These are phyloP conservation scores for Pichia inconspicua DNA, from an alignment of 1,139 yeast genomes.

Conservation along the genomic window DNA sequence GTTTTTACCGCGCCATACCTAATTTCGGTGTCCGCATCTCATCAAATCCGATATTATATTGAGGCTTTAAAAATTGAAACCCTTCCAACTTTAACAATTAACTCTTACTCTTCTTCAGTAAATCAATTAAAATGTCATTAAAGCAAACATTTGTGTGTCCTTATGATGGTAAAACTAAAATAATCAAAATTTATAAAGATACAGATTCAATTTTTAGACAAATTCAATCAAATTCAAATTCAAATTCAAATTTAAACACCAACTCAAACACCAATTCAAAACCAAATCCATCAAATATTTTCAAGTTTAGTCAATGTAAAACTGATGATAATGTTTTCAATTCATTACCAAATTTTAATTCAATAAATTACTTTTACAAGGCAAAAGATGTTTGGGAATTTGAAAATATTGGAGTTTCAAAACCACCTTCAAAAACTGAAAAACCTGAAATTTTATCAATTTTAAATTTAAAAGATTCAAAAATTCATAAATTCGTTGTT, in stretches of 20 bases:
- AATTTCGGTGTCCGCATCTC: too few species aligned
- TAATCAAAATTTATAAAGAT: conserved; percentile 10
- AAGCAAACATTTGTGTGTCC: conserved; percentile 14
- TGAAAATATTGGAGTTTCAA: conserved; percentile 69
- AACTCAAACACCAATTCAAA: neutral
- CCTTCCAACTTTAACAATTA: too few species aligned
- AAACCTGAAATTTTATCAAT: conserved; percentile 10
- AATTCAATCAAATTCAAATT: neutral
- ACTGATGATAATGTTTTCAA: conserved; percentile 2
- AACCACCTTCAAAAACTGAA: conserved; percentile 23
- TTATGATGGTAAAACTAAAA: conserved; percentile 12
- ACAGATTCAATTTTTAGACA: conserved; percentile 2
- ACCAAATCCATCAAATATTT: conserved; percentile 7
- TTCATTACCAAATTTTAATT: neutral
- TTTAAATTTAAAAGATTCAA: conserved; percentile 1
- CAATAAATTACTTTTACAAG: conserved; percentile 12
- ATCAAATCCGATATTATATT: too few species aligned
- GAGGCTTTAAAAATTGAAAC: too few species aligned
- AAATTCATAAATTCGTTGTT: conserved; percentile 28
- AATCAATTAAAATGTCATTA: conserved; percentile 1
- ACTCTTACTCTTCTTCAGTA: neutral
- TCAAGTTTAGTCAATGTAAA: conserved; percentile 7
- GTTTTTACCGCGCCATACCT: too few species aligned
- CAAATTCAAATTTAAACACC: neutral
- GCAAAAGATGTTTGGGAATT: conserved; percentile 65